phyloP scores from a whole-genome alignment of 208 protist species.

The Trypanosoma congolense region DNA sequence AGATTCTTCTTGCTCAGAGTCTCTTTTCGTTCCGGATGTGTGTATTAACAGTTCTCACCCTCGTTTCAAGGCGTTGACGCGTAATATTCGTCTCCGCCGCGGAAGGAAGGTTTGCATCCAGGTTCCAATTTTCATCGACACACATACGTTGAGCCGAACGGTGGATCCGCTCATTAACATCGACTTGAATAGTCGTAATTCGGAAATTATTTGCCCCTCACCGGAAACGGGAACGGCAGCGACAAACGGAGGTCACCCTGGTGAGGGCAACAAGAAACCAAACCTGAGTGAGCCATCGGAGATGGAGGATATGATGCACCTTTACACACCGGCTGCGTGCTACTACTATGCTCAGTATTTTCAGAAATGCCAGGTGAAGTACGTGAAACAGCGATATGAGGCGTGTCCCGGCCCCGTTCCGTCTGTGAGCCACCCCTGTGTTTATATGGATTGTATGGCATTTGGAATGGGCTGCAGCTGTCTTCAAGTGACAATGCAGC shows the following conservation, averaged over 20 bases:
- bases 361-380: slow-evolving; percentile 46
- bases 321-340: slow-evolving; percentile 77
- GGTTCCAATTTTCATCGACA: slow-evolving; percentile 95
- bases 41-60: slow-evolving; percentile 96
- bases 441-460: slow-evolving; percentile 99
- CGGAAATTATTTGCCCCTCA: slow-evolving; percentile 66
- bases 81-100: slow-evolving; percentile 94
- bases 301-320: slow-evolving; percentile 55
- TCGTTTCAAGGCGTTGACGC: slow-evolving; percentile 95
- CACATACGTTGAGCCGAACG: slow-evolving; percentile 73
- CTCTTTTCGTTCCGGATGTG: slow-evolving; percentile 95
- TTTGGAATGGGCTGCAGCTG: slow-evolving; percentile 99
- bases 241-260: too few relatives aligned
- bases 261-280: too few relatives aligned
- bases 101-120: slow-evolving; percentile 95
- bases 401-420: slow-evolving; percentile 76
- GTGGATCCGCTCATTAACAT: slow-evolving; percentile 82
- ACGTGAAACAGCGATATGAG: slow-evolving; percentile 76
- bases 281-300: too few relatives aligned
- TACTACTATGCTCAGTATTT: slow-evolving; percentile 93
- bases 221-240: slow-evolving; percentile 32
- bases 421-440: slow-evolving; percentile 85
- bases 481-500: slow-evolving; percentile 98
- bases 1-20: slow-evolving; percentile 72
- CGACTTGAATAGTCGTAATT: slow-evolving; percentile 64